These are phyloP conservation scores for Chaetomium strumarium DNA, from an alignment of 2,329 filamentous ascomycete genomes.

Conservation along the genomic window DNA sequence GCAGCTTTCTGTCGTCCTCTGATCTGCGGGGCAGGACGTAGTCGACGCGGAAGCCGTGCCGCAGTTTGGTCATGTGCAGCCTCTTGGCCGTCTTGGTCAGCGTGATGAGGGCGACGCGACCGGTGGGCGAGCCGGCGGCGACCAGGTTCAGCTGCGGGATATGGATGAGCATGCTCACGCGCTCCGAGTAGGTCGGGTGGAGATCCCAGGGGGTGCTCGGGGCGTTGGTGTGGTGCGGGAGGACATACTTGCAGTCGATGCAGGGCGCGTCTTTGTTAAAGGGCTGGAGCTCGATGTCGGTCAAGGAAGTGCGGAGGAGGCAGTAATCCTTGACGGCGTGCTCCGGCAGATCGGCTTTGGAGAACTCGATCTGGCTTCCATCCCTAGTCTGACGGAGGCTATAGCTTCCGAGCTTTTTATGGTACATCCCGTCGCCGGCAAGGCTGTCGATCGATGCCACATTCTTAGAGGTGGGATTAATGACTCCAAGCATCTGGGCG, in stretches of 20 bases:
- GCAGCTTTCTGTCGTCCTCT: slow-evolving; percentile 41
- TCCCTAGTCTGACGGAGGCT: no score
- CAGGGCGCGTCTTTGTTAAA: slow-evolving; percentile 25
- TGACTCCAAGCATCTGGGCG: slow-evolving; percentile 14
- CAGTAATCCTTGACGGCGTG: slow-evolving; percentile 21
- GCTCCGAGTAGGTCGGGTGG: slow-evolving; percentile 35
- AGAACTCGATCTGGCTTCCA: background rate
- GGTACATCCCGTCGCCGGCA: background rate
- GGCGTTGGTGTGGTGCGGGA: slow-evolving; percentile 26
- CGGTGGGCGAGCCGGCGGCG: slow-evolving; percentile 59
- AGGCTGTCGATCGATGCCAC: slow-evolving; percentile 2
- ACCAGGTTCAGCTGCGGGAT: slow-evolving; percentile 68
- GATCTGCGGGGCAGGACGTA: slow-evolving; percentile 41
- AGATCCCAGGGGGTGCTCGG: slow-evolving; percentile 28
- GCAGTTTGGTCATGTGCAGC: slow-evolving; percentile 22
- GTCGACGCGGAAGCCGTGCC: slow-evolving; percentile 49
- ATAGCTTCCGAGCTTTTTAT: background rate
- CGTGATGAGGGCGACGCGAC: slow-evolving; percentile 56
- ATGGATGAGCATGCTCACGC: slow-evolving; percentile 56
- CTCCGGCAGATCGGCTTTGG: slow-evolving; percentile 4
- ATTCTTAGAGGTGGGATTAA: slow-evolving; percentile 21
- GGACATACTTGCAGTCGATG: slow-evolving; percentile 30
- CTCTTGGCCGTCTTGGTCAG: slow-evolving; percentile 43
- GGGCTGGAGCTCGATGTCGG: slow-evolving; percentile 43
- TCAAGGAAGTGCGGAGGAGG: slow-evolving; percentile 45